These are phyloP conservation scores for Hevea brasiliensis DNA, from an alignment of 345 rosid species.

Conservation along the genomic window DNA sequence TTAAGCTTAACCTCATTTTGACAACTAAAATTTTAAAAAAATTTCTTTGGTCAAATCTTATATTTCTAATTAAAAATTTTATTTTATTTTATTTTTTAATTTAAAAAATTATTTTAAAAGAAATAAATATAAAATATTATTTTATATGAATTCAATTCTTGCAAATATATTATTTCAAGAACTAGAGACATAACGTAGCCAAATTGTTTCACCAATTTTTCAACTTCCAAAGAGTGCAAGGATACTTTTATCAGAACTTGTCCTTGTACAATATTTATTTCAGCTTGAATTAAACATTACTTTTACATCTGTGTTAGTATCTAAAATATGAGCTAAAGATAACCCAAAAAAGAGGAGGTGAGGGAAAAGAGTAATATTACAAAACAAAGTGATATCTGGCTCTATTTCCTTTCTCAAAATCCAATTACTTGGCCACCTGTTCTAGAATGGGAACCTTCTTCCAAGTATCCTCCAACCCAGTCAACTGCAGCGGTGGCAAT, in stretches of 20 bases:
- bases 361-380: neutral
- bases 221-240: neutral
- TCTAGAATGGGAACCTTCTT: slow-evolving; percentile 70
- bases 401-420: neutral
- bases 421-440: slow-evolving; percentile 70
- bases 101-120: too few species aligned
- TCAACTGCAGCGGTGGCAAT: slow-evolving; percentile 76
- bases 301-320: slow-evolving; percentile 39
- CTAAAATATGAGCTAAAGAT: slow-evolving; percentile 21
- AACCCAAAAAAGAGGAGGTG: neutral
- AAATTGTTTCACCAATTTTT: neutral
- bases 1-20: too few species aligned
- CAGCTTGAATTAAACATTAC: slow-evolving; percentile 24
- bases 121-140: too few species aligned
- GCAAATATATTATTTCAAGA: too few species aligned
- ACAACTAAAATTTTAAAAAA: too few species aligned
- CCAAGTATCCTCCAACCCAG: slow-evolving; percentile 71
- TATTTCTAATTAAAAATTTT: too few species aligned
- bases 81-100: too few species aligned
- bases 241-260: neutral
- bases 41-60: too few species aligned
- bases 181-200: too few species aligned
- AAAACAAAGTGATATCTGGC: neutral
- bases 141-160: too few species aligned
- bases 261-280: slow-evolving; percentile 6